Conservation (phyloP, 805 yeast genomes). For the Priceomyces medius region DNA sequence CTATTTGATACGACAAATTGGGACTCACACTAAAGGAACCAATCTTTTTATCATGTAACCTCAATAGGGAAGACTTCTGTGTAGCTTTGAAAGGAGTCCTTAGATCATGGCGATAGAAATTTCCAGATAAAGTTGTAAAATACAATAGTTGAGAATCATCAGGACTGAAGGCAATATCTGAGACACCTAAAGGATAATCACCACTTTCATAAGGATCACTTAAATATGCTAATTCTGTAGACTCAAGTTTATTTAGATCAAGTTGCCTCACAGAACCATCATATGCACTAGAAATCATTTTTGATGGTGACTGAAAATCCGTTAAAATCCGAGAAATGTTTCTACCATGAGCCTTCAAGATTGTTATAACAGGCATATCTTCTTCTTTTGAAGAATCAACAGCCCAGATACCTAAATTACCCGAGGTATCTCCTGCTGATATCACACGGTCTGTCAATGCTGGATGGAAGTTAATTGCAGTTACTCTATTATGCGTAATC, state of each 20-base stretch:
- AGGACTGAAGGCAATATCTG: conserved; percentile 63
- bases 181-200: conserved; percentile 53
- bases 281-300: conserved; percentile 71
- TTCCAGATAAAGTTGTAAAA: conserved; percentile 78
- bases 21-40: conserved; percentile 89
- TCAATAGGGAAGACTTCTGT: conserved; percentile 33
- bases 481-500: conserved; percentile 69
- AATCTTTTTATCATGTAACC: conserved; percentile 86
- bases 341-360: conserved; percentile 73
- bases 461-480: conserved; percentile 78
- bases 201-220: conserved; percentile 53
- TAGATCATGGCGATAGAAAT: conserved; percentile 70
- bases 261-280: conserved; percentile 82
- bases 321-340: conserved; percentile 65
- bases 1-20: conserved; percentile 57
- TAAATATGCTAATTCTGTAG: conserved; percentile 47
- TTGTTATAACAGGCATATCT: conserved; percentile 52
- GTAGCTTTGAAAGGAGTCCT: conserved; percentile 43
- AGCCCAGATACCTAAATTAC: conserved; percentile 87
- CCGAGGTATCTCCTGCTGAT: conserved; percentile 87
- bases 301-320: conserved; percentile 47
- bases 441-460: conserved; percentile 57
- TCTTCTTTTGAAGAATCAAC: conserved; percentile 45
- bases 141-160: conserved; percentile 55
- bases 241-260: conserved; percentile 61